Percentiles rank a stretch among this genome's conserved stretches.
These are phyloP conservation scores for Tuber umbilicatum DNA, from an alignment of 495 filamentous ascomycete genomes.

Conservation along the genomic window DNA sequence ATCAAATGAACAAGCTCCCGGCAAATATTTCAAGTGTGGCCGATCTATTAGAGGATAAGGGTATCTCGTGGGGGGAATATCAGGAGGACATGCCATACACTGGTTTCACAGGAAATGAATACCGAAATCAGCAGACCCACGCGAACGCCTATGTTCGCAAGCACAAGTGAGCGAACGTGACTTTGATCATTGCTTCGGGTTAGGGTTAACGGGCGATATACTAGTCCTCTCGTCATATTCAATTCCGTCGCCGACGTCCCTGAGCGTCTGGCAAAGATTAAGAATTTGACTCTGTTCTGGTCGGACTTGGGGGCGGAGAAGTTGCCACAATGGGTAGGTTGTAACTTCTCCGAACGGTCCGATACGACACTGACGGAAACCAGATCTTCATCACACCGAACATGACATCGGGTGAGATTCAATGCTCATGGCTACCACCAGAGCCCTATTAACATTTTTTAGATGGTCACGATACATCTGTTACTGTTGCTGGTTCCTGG, in stretches of 20 bases:
- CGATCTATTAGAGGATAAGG: slow-evolving; percentile 62
- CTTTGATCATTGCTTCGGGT: neutral
- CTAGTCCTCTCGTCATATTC: slow-evolving; percentile 52
- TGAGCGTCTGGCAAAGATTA: slow-evolving; percentile 55
- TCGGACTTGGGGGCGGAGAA: slow-evolving; percentile 53
- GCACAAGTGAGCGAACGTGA: slow-evolving; percentile 51
- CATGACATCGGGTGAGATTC: slow-evolving; percentile 52
- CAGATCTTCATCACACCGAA: slow-evolving; percentile 65
- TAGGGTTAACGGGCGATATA: neutral
- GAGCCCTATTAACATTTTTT: slow-evolving; percentile 35
- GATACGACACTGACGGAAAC: neutral
- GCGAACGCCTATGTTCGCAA: slow-evolving; percentile 69
- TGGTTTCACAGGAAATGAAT: slow-evolving; percentile 58
- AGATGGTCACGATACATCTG: slow-evolving; percentile 61
- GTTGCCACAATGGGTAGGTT: slow-evolving; percentile 57
- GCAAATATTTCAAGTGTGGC: slow-evolving; percentile 61
- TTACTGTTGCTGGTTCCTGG: slow-evolving; percentile 57
- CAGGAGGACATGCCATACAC: slow-evolving; percentile 63
- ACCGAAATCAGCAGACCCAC: slow-evolving; percentile 50
- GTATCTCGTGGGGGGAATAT: slow-evolving; percentile 64
- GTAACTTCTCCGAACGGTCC: neutral
- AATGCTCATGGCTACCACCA: neutral
- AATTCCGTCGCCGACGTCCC: slow-evolving; percentile 53
- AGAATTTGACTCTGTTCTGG: slow-evolving; percentile 60
- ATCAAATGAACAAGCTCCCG: slow-evolving; percentile 50